Evolutionary conservation across 768 basidiomycete genomes (phyloP).

Genomic region (Serpula lacrymans): DNA sequence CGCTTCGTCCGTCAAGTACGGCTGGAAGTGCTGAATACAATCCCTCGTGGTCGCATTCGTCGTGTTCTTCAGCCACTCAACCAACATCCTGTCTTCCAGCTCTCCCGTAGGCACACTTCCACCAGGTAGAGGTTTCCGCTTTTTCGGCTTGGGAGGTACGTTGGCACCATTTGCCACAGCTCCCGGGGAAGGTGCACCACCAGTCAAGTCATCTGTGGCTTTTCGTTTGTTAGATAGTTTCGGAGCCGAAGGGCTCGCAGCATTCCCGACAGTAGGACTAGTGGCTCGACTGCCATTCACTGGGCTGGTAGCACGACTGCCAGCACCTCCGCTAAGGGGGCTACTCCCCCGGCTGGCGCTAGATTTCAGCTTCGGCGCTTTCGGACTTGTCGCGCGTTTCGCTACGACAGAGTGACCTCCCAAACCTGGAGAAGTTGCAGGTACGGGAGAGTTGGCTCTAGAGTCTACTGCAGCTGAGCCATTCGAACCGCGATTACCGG

Average conservation of each 20-base stretch:
- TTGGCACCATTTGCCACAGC: constrained; percentile 14
- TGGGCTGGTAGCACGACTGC: constrained; percentile 54
- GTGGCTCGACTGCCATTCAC: constrained; percentile 33
- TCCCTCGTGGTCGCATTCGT: constrained; percentile 72
- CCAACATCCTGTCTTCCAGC: constrained; percentile 60
- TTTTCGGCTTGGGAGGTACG: constrained; percentile 47
- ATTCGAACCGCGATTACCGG: too few species aligned
- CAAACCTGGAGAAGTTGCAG: constrained; percentile 48
- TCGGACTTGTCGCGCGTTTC: constrained; percentile 82
- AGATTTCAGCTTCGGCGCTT: constrained; percentile 56
- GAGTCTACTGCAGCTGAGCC: constrained; percentile 34
- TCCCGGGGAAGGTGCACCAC: constrained; percentile 7
- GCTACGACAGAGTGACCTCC: constrained; percentile 80
- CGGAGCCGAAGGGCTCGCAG: constrained; percentile 26
- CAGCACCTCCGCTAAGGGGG: constrained; percentile 41
- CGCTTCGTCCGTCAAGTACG: constrained; percentile 63
- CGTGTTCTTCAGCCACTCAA: constrained; percentile 72
- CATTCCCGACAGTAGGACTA: constrained; percentile 37
- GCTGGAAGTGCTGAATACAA: constrained; percentile 77
- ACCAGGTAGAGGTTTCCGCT: constrained; percentile 42
- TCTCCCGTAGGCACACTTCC: constrained; percentile 48
- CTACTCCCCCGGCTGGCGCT: constrained; percentile 53
- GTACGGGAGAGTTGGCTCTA: constrained; percentile 56
- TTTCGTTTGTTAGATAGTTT: constrained; percentile 60
- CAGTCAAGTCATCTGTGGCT: constrained; percentile 37